phyloP scores from a whole-genome alignment of 1,284 basidiomycete genomes.

The Cryptococcus hybrid region DNA sequence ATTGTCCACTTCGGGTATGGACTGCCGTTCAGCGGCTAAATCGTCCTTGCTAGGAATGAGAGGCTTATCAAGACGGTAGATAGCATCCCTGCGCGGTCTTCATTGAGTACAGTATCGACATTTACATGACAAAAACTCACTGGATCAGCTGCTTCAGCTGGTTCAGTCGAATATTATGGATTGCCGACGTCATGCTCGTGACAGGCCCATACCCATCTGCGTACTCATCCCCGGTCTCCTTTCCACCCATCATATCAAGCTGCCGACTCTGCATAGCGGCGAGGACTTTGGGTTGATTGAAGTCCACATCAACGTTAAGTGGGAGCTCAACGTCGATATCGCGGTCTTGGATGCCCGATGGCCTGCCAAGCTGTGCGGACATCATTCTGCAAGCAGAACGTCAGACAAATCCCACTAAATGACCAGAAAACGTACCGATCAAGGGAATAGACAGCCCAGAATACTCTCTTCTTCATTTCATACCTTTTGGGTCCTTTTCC shows the following conservation, averaged over 20 bases:
- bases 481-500: conserved; percentile 27
- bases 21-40: conserved; percentile 5
- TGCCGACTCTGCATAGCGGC: conserved; percentile 26
- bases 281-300: conserved; percentile 16
- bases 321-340: conserved; percentile 37
- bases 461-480: conserved; percentile 32
- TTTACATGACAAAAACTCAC: conserved; percentile 11
- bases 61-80: conserved; percentile 27
- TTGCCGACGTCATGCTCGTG: conserved; percentile 32
- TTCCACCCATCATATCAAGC: conserved; percentile 16
- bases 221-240: conserved; percentile 25
- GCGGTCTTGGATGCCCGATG: conserved; percentile 28
- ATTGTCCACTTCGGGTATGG: conserved; percentile 19
- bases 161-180: conserved; percentile 29
- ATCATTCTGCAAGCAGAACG: conserved; percentile 20
- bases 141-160: conserved; percentile 28
- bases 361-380: conserved; percentile 29
- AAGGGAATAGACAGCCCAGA: conserved; percentile 31
- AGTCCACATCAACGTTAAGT: conserved; percentile 29
- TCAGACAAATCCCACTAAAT: not conserved
- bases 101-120: not conserved
- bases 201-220: conserved; percentile 20
- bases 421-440: conserved; percentile 19
- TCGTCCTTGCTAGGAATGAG: conserved; percentile 8
- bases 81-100: conserved; percentile 19